phyloP scores from a whole-genome alignment of 768 basidiomycete genomes.

The Suillus cothurnatus region DNA sequence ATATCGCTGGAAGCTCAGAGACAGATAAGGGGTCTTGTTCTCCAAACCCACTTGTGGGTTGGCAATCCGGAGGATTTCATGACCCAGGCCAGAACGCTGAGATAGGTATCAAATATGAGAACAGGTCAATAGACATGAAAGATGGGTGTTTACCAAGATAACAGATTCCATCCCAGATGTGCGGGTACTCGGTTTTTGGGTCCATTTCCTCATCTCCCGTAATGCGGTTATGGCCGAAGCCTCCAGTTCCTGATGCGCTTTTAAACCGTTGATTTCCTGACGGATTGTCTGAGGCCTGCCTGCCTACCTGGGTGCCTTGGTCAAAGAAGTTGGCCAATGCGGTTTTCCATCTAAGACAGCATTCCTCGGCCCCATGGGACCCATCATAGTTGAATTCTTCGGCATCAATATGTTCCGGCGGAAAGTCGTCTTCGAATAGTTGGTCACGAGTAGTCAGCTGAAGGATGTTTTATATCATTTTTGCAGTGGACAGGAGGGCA shows the following conservation, averaged over 20 bases:
- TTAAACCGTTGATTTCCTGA: neutral
- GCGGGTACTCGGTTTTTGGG: too few relatives aligned
- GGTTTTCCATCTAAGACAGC: neutral
- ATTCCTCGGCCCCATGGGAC: neutral
- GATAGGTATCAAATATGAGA: neutral
- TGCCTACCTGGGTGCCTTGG: neutral
- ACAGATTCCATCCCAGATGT: neutral
- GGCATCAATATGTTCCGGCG: neutral
- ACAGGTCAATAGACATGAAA: neutral
- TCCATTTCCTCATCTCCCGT: neutral
- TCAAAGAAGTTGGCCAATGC: neutral
- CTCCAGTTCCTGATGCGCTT: neutral
- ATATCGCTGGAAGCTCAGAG: neutral
- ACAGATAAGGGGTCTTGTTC: neutral
- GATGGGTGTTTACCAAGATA: neutral
- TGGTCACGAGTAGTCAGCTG: neutral
- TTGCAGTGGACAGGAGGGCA: neutral
- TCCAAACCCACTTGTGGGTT: slow-evolving; percentile 1
- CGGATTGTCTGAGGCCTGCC: neutral
- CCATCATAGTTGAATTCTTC: neutral
- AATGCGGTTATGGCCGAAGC: neutral
- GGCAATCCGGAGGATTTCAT: neutral
- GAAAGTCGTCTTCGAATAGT: neutral
- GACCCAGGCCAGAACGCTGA: neutral
- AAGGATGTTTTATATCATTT: neutral